Percentiles rank a stretch among this genome's conserved stretches.
phyloP scores from a whole-genome alignment of 2,329 filamentous ascomycete species.

The Arachnomyces sp. region DNA sequence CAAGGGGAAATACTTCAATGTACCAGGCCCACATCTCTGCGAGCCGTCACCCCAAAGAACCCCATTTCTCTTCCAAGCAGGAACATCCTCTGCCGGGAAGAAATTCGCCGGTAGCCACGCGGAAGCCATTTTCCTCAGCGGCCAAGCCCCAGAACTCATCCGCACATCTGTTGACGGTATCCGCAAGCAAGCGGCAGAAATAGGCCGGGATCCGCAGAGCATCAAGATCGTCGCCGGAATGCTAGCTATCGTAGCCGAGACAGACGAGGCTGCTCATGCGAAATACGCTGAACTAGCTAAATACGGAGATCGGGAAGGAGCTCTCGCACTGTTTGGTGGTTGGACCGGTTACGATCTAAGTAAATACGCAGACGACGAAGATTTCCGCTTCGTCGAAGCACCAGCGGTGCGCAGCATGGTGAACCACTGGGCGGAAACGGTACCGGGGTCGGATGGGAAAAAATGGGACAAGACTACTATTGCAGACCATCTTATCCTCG shows the following conservation, averaged over 20 bases:
- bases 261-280: constrained; percentile 36
- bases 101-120: constrained; percentile 39
- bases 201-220: constrained; percentile 32
- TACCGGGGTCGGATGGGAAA: constrained; percentile 32
- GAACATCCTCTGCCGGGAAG: constrained; percentile 40
- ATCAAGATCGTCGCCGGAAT: constrained; percentile 41
- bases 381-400: constrained; percentile 37
- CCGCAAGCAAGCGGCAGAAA: constrained; percentile 28
- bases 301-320: constrained; percentile 40
- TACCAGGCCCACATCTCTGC: constrained; percentile 38
- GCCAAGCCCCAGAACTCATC: constrained; percentile 37
- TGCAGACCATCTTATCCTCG: constrained; percentile 26
- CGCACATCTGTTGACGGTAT: constrained; percentile 36
- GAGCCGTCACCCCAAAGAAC: constrained; percentile 42
- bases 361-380: constrained; percentile 36
- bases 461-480: constrained; percentile 34
- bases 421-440: constrained; percentile 37
- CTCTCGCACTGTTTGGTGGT: constrained; percentile 39
- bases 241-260: constrained; percentile 37
- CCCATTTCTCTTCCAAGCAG: constrained; percentile 42
- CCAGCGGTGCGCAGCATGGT: constrained; percentile 39
- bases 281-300: constrained; percentile 36
- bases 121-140: constrained; percentile 42
- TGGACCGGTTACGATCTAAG: constrained; percentile 42
- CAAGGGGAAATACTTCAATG: constrained; percentile 35